Conservation (phyloP, 306 rosid species). For the Sicyos edulis region DNA sequence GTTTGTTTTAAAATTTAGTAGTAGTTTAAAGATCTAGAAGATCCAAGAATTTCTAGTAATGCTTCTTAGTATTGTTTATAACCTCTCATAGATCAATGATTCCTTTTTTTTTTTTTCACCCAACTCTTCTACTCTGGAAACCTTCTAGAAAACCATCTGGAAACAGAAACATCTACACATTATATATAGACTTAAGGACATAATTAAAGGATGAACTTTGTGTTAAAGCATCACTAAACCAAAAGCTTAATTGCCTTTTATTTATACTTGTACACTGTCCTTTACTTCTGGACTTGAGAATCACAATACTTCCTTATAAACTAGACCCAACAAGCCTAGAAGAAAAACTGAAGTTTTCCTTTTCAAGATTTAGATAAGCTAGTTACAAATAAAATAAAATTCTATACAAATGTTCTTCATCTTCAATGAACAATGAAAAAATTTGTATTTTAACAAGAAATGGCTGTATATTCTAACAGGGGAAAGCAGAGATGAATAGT, state of each 20-base stretch:
- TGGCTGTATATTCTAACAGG: constrained; percentile 30
- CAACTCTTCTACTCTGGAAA: background rate
- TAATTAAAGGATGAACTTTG: background rate
- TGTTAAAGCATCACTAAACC: background rate
- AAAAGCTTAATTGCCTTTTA: too few relatives aligned
- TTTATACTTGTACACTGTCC: too few relatives aligned
- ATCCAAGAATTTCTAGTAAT: background rate
- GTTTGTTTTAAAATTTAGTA: too few relatives aligned
- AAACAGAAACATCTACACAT: background rate
- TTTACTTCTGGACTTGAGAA: too few relatives aligned
- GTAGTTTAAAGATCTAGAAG: background rate
- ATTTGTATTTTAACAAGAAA: background rate
- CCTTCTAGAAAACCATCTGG: too few relatives aligned
- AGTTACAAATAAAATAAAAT: background rate
- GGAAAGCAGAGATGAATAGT: constrained; percentile 32
- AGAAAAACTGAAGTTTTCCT: background rate
- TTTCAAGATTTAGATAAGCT: background rate
- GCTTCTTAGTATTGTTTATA: too few relatives aligned
- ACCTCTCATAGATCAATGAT: background rate
- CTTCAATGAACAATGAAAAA: background rate
- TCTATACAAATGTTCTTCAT: background rate
- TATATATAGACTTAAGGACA: background rate
- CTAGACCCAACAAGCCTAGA: background rate
- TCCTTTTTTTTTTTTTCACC: background rate
- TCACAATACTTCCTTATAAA: background rate